Conservation (phyloP, 345 rosid genomes). For the Fremontodendron californicum region DNA sequence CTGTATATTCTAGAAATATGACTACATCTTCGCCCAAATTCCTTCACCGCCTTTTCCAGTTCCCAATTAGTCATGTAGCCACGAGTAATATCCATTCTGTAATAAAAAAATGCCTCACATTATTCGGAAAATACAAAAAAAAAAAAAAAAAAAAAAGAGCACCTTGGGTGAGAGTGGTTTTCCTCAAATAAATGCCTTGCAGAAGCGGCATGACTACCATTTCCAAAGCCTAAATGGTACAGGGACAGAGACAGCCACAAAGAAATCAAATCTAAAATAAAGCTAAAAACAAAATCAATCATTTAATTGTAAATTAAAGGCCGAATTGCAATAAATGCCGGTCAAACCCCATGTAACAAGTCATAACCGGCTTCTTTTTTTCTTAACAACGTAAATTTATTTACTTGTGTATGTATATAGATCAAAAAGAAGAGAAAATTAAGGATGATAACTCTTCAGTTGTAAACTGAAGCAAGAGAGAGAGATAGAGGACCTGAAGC, state of each 20-base stretch:
- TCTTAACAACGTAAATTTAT: background rate
- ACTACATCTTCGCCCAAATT: constrained; percentile 61
- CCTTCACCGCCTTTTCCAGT: constrained; percentile 76
- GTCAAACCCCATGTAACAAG: background rate
- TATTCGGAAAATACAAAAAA: background rate
- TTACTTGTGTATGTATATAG: background rate
- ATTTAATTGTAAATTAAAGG: background rate
- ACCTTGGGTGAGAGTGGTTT: constrained; percentile 43
- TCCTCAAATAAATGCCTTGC: constrained; percentile 43
- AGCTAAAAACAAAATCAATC: background rate
- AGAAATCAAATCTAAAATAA: background rate
- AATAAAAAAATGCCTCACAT: background rate
- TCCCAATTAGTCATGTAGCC: constrained; percentile 80
- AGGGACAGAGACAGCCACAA: background rate
- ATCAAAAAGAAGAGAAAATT: background rate
- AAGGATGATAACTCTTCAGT: background rate
- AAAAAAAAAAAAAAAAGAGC: background rate
- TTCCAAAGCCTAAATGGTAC: constrained; percentile 26
- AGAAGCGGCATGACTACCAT: constrained; percentile 24
- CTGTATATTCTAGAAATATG: constrained; percentile 82
- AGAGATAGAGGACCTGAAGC: constrained; percentile 12
- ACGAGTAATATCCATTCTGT: constrained; percentile 45
- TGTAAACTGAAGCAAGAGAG: background rate
- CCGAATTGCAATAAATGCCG: background rate
- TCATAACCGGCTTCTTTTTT: background rate